These are phyloP conservation scores for Solanum infundibuliforme DNA, from an alignment of 257 asterid genomes.

Conservation along the genomic window DNA sequence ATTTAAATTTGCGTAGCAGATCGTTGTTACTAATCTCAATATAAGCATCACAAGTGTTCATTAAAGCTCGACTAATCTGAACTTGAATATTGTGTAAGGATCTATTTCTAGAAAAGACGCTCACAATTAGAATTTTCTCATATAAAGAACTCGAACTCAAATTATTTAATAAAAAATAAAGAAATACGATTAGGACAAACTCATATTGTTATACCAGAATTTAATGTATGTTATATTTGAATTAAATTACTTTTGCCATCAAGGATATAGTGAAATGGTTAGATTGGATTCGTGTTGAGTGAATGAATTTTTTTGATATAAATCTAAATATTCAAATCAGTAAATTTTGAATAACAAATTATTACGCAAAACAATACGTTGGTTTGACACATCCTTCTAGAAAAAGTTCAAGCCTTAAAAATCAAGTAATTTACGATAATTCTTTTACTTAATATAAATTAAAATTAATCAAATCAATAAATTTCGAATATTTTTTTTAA, in stretches of 20 bases:
- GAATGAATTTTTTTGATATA: too few relatives aligned
- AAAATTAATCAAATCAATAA: background rate
- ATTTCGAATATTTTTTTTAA: background rate
- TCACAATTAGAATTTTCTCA: fast-evolving
- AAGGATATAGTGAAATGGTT: too few relatives aligned
- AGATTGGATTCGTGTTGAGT: background rate
- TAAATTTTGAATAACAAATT: background rate
- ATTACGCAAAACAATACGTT: background rate
- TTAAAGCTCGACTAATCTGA: background rate
- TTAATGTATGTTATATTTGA: background rate
- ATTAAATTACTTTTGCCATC: background rate
- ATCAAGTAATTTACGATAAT: background rate
- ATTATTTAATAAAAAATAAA: too few relatives aligned
- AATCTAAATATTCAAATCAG: background rate
- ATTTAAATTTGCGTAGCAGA: fast-evolving
- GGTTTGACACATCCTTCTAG: fast-evolving
- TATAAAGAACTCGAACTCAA: too few relatives aligned
- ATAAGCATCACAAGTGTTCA: too few relatives aligned
- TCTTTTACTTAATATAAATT: background rate
- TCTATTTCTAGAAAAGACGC: too few relatives aligned
- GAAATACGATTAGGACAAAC: background rate
- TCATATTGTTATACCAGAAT: background rate
- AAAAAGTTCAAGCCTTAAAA: background rate
- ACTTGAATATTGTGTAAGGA: background rate
- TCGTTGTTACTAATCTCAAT: too few relatives aligned